Base-by-base conservation (phyloP, 2,329 filamentous ascomycete species). In the Colletotrichum paranaense region DNA sequence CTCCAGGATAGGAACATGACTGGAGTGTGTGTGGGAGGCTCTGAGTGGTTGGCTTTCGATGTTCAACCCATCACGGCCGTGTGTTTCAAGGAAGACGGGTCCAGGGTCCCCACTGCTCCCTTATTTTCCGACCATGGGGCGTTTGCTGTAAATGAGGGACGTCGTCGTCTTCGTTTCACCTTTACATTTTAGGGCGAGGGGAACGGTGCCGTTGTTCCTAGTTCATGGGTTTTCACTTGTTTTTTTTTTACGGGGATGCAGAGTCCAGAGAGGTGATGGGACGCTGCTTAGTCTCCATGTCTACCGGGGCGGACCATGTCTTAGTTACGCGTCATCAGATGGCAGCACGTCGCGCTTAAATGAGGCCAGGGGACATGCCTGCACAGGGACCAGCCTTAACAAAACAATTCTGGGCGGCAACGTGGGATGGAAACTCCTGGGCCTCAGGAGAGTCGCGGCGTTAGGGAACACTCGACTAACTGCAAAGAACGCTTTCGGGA, bases 321-420 rank as follows among this genome's bases (percentile, higher is more conserved):
- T 56, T 49, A 62, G 52, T 73, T 70, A 70, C 67, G 56, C 70
- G 67, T 65, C 60, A 65, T 73, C 56, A 24, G 60, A 70, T 65
- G 35, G 46, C 49, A 62, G 32, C 14, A 66, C 38, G 67, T 71
- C 56, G 62, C 67, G 67, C 28, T 56, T 73, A 73, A 62, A 73
- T 62, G 67, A 73, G 35, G 60, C 55, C 70, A 73, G 67, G 70
- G 67, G 26, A n/a, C 26, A 73, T 73, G 67, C 70, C 46, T 65
- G 60, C 59, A 24, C 53, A 30, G 5, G 5, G n/a, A 16, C 32
- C 56, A 70, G 60, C 70, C 59, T 60, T 60, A 38, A 60, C 57
- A 52, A 67, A 67, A n/a, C 19, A 42, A 6, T 42, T 49, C 57
- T 19, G 14, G 35, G 9, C 28, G 64, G 26, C 57, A 52, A 38